These are phyloP conservation scores for Pterocarpus santalinus DNA, from an alignment of 306 rosid genomes.

Conservation along the genomic window DNA sequence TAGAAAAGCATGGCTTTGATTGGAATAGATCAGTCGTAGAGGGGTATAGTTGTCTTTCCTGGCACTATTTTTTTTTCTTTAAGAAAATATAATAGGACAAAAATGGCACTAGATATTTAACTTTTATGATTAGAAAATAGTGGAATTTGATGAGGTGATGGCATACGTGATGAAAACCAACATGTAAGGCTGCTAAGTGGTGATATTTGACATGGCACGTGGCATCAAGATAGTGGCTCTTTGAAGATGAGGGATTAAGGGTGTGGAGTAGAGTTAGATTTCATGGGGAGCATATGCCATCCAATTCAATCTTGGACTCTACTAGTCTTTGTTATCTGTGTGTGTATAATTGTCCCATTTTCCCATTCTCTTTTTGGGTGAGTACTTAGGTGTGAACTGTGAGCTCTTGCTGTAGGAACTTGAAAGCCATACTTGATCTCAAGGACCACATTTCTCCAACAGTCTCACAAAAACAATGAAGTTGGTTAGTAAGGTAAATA, in stretches of 20 bases:
- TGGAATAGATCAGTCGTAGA: conserved; percentile 24
- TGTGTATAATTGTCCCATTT: conserved; percentile 19
- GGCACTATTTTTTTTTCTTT: neutral
- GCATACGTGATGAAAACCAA: conserved; percentile 53
- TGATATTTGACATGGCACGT: conserved; percentile 74
- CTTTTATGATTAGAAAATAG: conserved; percentile 34
- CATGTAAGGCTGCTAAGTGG: conserved; percentile 62
- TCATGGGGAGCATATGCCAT: conserved; percentile 50
- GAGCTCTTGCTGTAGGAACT: conserved; percentile 15
- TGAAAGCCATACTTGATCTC: conserved; percentile 20
- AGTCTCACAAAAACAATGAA: conserved; percentile 18
- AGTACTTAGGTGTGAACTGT: neutral
- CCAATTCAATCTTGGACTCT: conserved; percentile 58
- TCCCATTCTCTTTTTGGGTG: neutral
- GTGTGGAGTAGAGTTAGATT: conserved; percentile 74
- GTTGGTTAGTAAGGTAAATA: conserved; percentile 32
- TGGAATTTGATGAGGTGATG: conserved; percentile 61
- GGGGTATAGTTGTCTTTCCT: conserved; percentile 57
- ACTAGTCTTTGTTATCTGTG: neutral
- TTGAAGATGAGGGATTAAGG: conserved; percentile 85
- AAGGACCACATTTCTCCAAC: conserved; percentile 55
- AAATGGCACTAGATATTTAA: conserved; percentile 29
- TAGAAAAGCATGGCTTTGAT: conserved; percentile 35
- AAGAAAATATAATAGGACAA: neutral
- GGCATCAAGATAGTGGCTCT: conserved; percentile 71